phyloP scores from a whole-genome alignment of 192 early-diverging fungal genomes.

The Cetraspora pellucida region DNA sequence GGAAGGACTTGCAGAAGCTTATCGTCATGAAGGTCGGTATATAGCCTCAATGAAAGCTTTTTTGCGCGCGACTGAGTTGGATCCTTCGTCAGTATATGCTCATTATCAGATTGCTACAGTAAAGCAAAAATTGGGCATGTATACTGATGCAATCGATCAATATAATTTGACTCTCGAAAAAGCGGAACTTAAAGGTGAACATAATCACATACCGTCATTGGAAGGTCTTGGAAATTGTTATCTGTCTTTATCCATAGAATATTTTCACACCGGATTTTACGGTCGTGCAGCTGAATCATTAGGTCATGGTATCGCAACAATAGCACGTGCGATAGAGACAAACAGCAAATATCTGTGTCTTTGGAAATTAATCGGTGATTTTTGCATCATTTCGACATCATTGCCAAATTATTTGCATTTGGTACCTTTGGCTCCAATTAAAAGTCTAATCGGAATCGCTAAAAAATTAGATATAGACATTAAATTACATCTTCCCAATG shows the following conservation, averaged over 20 bases:
- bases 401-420: constrained; percentile 54
- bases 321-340: constrained; percentile 31
- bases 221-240: constrained; percentile 57
- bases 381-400: constrained; percentile 52
- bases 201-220: constrained; percentile 49
- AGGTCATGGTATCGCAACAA: constrained; percentile 25
- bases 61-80: constrained; percentile 66
- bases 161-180: constrained; percentile 43
- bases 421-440: constrained; percentile 36
- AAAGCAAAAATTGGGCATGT: constrained; percentile 55
- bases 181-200: constrained; percentile 40
- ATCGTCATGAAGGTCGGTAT: constrained; percentile 69
- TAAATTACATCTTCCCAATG: constrained; percentile 42
- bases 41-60: constrained; percentile 79
- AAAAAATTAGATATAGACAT: constrained; percentile 37
- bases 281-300: constrained; percentile 67
- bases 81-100: constrained; percentile 51
- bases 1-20: constrained; percentile 81
- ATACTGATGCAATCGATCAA: constrained; percentile 55
- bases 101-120: constrained; percentile 53
- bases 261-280: constrained; percentile 64
- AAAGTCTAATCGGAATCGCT: constrained; percentile 34
- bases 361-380: constrained; percentile 66
- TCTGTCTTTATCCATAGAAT: constrained; percentile 52
- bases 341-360: constrained; percentile 45